Evolutionary conservation across 768 basidiomycete genomes (phyloP).

Genomic region (Russula sp.): DNA sequence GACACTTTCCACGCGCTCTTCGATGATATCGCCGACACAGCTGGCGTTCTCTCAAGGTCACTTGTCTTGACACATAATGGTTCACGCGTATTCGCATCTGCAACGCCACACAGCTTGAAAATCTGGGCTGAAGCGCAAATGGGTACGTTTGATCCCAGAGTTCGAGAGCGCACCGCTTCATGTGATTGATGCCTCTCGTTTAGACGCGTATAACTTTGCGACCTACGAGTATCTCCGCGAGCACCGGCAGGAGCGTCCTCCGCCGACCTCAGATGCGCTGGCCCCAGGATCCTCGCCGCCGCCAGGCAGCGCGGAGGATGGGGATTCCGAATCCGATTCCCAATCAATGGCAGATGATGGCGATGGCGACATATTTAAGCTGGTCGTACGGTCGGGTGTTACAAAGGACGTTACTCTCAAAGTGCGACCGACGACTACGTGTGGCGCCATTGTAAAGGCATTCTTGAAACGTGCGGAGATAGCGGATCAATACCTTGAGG

Average conservation of each 20-base stretch:
- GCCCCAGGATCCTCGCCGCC: slow-evolving; percentile 27
- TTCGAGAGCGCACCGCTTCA: neutral
- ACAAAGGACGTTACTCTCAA: slow-evolving; percentile 58
- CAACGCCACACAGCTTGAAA: slow-evolving; percentile 60
- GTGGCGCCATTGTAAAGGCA: slow-evolving; percentile 69
- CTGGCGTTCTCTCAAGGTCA: slow-evolving; percentile 46
- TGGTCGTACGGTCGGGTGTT: slow-evolving; percentile 59
- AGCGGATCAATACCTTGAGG: slow-evolving; percentile 49
- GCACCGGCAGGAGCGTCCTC: slow-evolving; percentile 35
- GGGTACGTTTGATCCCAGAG: slow-evolving; percentile 42
- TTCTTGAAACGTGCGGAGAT: slow-evolving; percentile 69
- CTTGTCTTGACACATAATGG: slow-evolving; percentile 61
- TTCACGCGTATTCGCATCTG: slow-evolving; percentile 64
- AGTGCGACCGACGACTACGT: slow-evolving; percentile 72
- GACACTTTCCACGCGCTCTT: slow-evolving; percentile 65
- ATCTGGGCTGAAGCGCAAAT: slow-evolving; percentile 69
- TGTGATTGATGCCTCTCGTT: slow-evolving; percentile 16
- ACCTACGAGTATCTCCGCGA: slow-evolving; percentile 63
- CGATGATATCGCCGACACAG: slow-evolving; percentile 62
- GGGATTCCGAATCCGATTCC: slow-evolving; percentile 33
- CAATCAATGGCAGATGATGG: slow-evolving; percentile 35
- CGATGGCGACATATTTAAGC: slow-evolving; percentile 52
- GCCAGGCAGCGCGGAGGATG: slow-evolving; percentile 30
- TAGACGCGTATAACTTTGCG: slow-evolving; percentile 63
- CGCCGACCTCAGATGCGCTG: slow-evolving; percentile 22